Conservation (phyloP, 306 rosid species). For the Vachellia pachyceras region DNA sequence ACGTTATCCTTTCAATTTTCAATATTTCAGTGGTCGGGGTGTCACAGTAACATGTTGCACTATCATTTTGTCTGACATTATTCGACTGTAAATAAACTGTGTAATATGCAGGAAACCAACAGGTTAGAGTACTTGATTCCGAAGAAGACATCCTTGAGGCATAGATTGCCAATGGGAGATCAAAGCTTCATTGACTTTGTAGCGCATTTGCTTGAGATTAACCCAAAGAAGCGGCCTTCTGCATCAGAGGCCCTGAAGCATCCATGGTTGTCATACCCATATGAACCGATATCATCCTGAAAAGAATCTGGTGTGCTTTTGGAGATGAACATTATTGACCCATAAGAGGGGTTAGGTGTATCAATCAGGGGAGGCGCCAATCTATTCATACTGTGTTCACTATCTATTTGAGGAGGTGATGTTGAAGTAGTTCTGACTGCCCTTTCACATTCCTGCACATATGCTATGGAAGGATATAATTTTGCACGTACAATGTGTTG, state of each 20-base stretch:
- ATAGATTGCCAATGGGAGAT: conserved; percentile 90
- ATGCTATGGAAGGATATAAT: conserved; percentile 62
- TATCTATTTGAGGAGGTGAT: conserved; percentile 51
- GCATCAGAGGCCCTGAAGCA: conserved; percentile 84
- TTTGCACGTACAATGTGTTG: conserved; percentile 60
- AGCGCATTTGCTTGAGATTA: conserved; percentile 75
- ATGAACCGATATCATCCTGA: conserved; percentile 89
- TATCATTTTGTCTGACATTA: conserved; percentile 8
- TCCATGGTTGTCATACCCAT: conserved; percentile 90
- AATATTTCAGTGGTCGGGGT: not conserved
- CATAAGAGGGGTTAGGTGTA: conserved; percentile 44
- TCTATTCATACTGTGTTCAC: conserved; percentile 39
- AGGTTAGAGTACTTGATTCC: conserved; percentile 86
- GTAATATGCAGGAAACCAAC: conserved; percentile 65
- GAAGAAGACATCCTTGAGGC: conserved; percentile 88
- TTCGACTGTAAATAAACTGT: not conserved
- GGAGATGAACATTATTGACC: conserved; percentile 16
- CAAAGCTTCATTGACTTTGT: conserved; percentile 90
- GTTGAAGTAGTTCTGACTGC: conserved; percentile 50
- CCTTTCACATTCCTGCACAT: conserved; percentile 51
- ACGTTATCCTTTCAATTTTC: not conserved
- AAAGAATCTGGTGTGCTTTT: conserved; percentile 34
- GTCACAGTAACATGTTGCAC: conserved; percentile 12
- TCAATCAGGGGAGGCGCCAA: conserved; percentile 40
- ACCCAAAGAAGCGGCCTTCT: conserved; percentile 85